Conservation (phyloP, 176 grass and related monocot genomes). For the Typha latifolia region DNA sequence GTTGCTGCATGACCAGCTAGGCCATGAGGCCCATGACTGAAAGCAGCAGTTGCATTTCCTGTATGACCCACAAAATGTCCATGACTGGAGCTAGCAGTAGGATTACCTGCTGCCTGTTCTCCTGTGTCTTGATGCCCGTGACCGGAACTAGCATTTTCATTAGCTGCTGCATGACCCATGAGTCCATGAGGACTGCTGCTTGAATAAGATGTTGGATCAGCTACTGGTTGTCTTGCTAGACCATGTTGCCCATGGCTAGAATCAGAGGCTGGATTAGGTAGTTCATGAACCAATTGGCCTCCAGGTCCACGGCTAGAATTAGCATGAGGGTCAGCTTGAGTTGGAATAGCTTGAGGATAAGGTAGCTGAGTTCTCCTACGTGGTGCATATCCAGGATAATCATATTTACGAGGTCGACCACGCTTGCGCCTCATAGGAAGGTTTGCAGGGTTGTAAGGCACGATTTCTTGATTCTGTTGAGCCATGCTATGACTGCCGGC, state of each 20-base stretch:
- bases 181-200: too few species aligned
- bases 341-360: slow-evolving; percentile 1
- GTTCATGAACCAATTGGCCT: not conserved
- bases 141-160: not conserved
- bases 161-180: not conserved
- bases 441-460: slow-evolving; percentile 3
- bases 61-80: not conserved
- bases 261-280: slow-evolving; percentile 5
- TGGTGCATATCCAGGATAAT: slow-evolving; percentile 6
- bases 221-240: not conserved
- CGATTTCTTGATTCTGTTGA: slow-evolving; percentile 19
- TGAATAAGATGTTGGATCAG: not conserved
- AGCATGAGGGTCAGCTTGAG: slow-evolving; percentile 3
- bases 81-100: not conserved
- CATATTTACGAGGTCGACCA: slow-evolving; percentile 23
- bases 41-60: not conserved
- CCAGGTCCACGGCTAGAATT: not conserved
- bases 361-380: not conserved
- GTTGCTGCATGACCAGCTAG: not conserved
- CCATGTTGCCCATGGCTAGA: not conserved
- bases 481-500: not conserved
- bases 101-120: not conserved
- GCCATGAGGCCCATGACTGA: not conserved
- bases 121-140: not conserved
- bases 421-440: slow-evolving; percentile 20